Conservation (phyloP, 768 basidiomycete genomes). For the Royoungia palumana region DNA sequence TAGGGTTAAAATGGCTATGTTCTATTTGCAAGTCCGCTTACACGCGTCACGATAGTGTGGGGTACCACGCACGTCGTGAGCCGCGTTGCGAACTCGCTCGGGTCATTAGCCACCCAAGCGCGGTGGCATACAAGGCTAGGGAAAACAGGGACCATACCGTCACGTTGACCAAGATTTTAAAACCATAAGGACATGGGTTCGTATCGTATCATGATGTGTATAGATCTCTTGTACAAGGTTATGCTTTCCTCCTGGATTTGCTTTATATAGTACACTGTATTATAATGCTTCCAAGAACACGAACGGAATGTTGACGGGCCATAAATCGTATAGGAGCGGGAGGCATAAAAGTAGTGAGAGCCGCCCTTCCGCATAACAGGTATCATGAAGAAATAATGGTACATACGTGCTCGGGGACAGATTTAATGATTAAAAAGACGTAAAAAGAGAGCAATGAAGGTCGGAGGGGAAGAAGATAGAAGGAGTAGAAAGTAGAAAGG, state of each 20-base stretch:
- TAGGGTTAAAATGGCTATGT: conserved; percentile 16
- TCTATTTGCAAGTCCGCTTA: conserved; percentile 12
- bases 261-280: conserved; percentile 18
- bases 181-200: neutral
- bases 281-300: conserved; percentile 11
- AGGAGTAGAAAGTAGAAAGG: neutral
- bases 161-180: conserved; percentile 19
- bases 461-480: too few species aligned
- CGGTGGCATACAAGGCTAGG: conserved; percentile 7
- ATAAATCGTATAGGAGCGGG: conserved; percentile 7
- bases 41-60: conserved; percentile 18
- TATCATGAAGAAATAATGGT: conserved; percentile 3
- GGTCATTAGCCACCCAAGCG: conserved; percentile 15
- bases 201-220: too few species aligned
- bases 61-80: conserved; percentile 3
- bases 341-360: neutral
- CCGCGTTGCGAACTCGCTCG: neutral
- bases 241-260: neutral
- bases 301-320: neutral
- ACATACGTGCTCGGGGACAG: neutral
- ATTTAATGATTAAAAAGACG: neutral
- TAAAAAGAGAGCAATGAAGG: neutral
- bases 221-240: neutral
- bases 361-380: conserved; percentile 3
- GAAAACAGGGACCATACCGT: conserved; percentile 4